These are phyloP conservation scores for Fonticula alba DNA, from an alignment of 78 protist species.

Conservation along the genomic window DNA sequence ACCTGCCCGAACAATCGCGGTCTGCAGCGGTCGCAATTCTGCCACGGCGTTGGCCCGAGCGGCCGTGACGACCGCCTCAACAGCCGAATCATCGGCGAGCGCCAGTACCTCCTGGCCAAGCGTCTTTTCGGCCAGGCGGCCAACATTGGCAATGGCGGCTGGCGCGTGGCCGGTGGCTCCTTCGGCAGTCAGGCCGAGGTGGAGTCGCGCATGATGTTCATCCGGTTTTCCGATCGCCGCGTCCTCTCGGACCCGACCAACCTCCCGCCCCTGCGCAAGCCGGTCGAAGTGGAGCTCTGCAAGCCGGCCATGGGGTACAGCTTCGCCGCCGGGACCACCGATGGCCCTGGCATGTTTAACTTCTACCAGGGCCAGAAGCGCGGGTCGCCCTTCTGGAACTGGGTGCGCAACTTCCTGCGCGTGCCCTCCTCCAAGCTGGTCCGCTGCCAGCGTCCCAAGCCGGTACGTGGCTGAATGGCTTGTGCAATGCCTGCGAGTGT, in stretches of 20 bases:
- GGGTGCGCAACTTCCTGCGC: conserved; percentile 18
- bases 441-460: conserved; percentile 49
- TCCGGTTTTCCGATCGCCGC: neutral
- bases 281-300: conserved; percentile 6
- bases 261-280: conserved; percentile 1
- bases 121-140: conserved; percentile 22
- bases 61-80: neutral
- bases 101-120: conserved; percentile 27
- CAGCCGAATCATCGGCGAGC: conserved; percentile 35
- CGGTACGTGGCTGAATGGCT: no score
- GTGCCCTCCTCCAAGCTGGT: conserved; percentile 35
- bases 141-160: no score
- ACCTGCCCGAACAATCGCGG: neutral
- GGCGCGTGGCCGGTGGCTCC: conserved; percentile 14
- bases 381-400: conserved; percentile 41
- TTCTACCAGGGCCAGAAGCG: conserved; percentile 36
- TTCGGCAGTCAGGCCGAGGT: conserved; percentile 24
- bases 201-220: conserved; percentile 16
- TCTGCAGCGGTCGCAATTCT: conserved; percentile 11
- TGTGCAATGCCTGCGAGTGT: no score
- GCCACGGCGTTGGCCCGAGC: conserved; percentile 37
- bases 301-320: conserved; percentile 43
- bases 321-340: conserved; percentile 61
- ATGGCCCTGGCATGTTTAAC: conserved; percentile 52
- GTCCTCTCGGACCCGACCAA: no score